phyloP scores from a whole-genome alignment of 23 red algal species.

The Gracilaria domingensis region DNA sequence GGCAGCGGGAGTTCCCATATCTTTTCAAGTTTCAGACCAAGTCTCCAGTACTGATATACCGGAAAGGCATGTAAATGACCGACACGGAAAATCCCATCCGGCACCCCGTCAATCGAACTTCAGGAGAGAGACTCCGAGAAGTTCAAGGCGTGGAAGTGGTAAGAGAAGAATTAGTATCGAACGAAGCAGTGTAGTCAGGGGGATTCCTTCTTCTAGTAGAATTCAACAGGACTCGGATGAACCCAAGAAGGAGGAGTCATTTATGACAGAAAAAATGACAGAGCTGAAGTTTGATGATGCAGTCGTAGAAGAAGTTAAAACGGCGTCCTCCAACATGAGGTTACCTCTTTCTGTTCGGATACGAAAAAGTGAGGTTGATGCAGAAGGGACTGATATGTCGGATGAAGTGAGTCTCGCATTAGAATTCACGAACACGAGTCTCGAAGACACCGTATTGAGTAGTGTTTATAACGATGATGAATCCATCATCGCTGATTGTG shows the following conservation, averaged over 20 bases:
- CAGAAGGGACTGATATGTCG: background rate
- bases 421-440: background rate
- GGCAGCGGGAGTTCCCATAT: background rate
- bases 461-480: slow-evolving; percentile 17
- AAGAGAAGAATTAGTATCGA: slow-evolving; percentile 6
- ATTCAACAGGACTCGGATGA: slow-evolving; percentile 2
- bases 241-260: slow-evolving; percentile 8
- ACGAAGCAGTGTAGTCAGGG: background rate
- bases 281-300: slow-evolving; percentile 12
- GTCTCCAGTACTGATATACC: background rate
- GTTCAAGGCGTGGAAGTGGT: background rate
- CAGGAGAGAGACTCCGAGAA: background rate
- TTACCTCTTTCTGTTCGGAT: background rate
- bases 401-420: background rate
- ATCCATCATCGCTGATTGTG: background rate
- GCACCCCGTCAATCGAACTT: background rate
- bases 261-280: slow-evolving; percentile 28
- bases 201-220: background rate
- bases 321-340: too few relatives aligned
- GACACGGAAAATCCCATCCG: background rate
- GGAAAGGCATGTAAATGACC: background rate
- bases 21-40: slow-evolving; percentile 8
- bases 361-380: background rate
- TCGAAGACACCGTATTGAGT: background rate
- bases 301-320: background rate